A percentile compares a stretch with the other conserved stretches of the same genome.
Conservation (phyloP, 1,284 basidiomycete species). For the Apiotrichum porosum region DNA sequence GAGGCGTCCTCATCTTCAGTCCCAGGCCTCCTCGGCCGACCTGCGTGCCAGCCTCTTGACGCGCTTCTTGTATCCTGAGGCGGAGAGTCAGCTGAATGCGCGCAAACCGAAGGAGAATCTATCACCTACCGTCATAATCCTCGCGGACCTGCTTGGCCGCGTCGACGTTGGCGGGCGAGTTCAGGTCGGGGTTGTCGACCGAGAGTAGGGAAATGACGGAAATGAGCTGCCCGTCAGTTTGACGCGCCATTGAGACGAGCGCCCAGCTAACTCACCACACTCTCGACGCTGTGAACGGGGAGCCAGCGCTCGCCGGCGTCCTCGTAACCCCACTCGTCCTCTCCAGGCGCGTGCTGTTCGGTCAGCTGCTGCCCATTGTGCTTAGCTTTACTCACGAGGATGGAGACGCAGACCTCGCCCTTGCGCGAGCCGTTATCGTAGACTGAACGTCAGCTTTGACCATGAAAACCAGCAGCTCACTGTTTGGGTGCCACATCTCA, state of each 20-base stretch:
- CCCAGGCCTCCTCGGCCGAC: slow-evolving; percentile 80
- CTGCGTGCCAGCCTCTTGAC: slow-evolving; percentile 77
- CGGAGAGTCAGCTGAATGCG: slow-evolving; percentile 4
- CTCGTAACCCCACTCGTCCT: slow-evolving; percentile 97
- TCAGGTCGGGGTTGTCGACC: slow-evolving; percentile 83
- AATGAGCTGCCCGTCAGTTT: slow-evolving; percentile 61
- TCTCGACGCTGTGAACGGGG: slow-evolving; percentile 94
- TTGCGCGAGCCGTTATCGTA: slow-evolving; percentile 85
- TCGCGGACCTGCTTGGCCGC: slow-evolving; percentile 86
- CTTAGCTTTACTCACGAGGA: slow-evolving; percentile 65
- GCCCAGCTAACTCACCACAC: slow-evolving; percentile 66
- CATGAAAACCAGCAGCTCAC: slow-evolving; percentile 60
- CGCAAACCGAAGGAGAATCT: neutral
- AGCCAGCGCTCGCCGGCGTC: slow-evolving; percentile 96
- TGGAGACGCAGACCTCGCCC: slow-evolving; percentile 92
- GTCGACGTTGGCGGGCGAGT: slow-evolving; percentile 96
- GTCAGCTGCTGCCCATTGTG: slow-evolving; percentile 8
- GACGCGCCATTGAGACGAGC: neutral
- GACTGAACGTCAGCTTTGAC: slow-evolving; percentile 64
- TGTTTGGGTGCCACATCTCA: slow-evolving; percentile 99
- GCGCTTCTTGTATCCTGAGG: slow-evolving; percentile 84
- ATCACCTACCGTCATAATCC: slow-evolving; percentile 59
- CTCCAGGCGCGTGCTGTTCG: slow-evolving; percentile 85
- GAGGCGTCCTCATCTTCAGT: slow-evolving; percentile 53
- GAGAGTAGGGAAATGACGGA: slow-evolving; percentile 95